Conservation (phyloP, 2,329 filamentous ascomycete species). For the Aspergillus arachidicola region DNA sequence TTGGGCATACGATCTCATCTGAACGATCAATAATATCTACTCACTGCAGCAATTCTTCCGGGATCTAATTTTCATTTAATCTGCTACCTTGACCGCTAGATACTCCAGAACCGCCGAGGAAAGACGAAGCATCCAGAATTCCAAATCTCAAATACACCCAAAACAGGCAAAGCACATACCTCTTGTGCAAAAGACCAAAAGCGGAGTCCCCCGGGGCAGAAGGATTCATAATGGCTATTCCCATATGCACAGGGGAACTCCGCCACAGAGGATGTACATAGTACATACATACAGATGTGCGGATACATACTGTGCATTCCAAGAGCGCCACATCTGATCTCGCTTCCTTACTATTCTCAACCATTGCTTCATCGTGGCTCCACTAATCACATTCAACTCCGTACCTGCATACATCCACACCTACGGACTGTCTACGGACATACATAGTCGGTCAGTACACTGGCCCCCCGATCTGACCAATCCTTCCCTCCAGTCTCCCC, state of each 20-base stretch:
- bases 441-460: not conserved
- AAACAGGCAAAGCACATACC: not conserved
- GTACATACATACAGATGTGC: not conserved
- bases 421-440: not conserved
- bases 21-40: not conserved
- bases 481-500: not conserved
- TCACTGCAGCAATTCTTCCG: not conserved
- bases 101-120: not conserved
- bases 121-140: not conserved
- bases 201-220: not conserved
- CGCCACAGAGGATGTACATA: not conserved
- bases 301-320: not conserved
- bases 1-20: not conserved
- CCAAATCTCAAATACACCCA: not conserved
- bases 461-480: not conserved
- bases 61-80: not conserved
- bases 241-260: not conserved
- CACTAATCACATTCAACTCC: conserved; percentile 3
- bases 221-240: not conserved
- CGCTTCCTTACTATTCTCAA: not conserved
- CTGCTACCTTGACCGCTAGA: not conserved
- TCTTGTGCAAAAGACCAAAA: not conserved
- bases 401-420: not conserved
- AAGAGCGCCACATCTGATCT: not conserved
- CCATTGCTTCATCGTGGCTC: not conserved